A percentile compares a stretch with the other conserved stretches of the same genome.
Evolutionary conservation across 768 basidiomycete species (phyloP).

Genomic region (Tylopilus rubrobrunneus): DNA sequence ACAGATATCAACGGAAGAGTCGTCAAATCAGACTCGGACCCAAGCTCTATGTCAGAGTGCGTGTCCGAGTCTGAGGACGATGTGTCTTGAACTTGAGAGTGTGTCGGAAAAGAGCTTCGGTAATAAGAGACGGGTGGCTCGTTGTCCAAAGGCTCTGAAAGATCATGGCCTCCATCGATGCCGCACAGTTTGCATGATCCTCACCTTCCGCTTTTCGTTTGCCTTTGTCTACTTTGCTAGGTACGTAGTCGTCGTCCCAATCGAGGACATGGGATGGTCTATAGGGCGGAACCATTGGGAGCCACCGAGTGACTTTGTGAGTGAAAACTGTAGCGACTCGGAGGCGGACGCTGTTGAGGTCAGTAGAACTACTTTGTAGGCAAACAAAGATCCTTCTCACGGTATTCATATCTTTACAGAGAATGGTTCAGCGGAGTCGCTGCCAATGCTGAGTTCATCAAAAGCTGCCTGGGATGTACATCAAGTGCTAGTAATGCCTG

Average conservation of each 20-base stretch:
- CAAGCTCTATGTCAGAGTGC: not conserved
- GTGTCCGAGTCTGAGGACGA: conserved; percentile 8
- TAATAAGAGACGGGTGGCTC: not conserved
- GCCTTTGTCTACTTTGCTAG: conserved; percentile 17
- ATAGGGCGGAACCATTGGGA: conserved; percentile 7
- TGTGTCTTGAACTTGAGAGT: not conserved
- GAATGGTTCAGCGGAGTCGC: too few relatives aligned
- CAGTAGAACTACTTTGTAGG: too few relatives aligned
- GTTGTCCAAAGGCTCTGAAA: conserved; percentile 8
- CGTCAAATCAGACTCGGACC: conserved; percentile 2
- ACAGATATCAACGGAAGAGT: not conserved
- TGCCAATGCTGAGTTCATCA: too few relatives aligned
- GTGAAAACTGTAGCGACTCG: too few relatives aligned
- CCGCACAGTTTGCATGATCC: not conserved
- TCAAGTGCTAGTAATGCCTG: too few relatives aligned
- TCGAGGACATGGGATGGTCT: conserved; percentile 13
- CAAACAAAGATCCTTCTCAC: too few relatives aligned
- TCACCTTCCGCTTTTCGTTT: conserved; percentile 16
- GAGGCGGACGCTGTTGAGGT: too few relatives aligned
- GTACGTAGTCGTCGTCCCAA: not conserved
- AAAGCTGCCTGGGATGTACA: too few relatives aligned
- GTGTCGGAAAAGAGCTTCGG: not conserved
- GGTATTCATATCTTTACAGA: too few relatives aligned
- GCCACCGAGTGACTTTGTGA: not conserved
- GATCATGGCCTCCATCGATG: not conserved